phyloP scores from a whole-genome alignment of 2,329 filamentous ascomycete species.

The Hirsutella minnesotensis region DNA sequence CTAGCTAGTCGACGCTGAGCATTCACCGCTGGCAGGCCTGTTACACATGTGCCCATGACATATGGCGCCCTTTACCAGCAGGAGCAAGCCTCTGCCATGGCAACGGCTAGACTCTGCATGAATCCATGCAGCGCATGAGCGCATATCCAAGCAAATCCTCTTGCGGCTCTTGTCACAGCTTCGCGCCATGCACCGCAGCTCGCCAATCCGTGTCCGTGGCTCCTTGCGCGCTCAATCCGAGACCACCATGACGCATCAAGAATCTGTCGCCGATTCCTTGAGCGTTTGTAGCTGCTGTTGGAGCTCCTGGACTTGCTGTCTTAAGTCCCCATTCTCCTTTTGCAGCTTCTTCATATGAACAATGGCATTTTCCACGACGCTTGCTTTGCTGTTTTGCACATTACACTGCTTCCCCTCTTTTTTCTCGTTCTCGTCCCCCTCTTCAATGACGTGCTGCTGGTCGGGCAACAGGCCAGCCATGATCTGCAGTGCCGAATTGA shows the following conservation, averaged over 20 bases:
- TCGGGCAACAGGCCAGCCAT: constrained; percentile 78
- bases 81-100: too few relatives aligned
- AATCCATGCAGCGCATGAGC: too few relatives aligned
- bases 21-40: too few relatives aligned
- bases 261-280: constrained; percentile 1
- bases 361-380: constrained; percentile 94
- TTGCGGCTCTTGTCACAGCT: too few relatives aligned
- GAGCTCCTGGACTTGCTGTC: constrained; percentile 40
- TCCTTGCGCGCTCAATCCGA: too few relatives aligned
- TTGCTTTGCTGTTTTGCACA: constrained; percentile 79
- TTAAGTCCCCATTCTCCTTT: constrained; percentile 56
- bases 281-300: constrained; percentile 19
- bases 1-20: too few relatives aligned
- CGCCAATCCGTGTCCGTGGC: too few relatives aligned
- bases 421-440: constrained; percentile 32
- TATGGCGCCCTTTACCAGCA: too few relatives aligned
- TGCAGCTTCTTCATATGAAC: constrained; percentile 85
- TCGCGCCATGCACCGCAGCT: too few relatives aligned
- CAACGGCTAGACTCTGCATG: too few relatives aligned
- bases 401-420: constrained; percentile 34
- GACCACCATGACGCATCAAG: neutral
- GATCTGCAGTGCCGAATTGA: constrained; percentile 86
- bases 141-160: too few relatives aligned
- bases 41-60: too few relatives aligned
- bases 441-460: constrained; percentile 27